Evolutionary conservation across 2,329 filamentous ascomycete genomes (phyloP).

Genomic region (Colletotrichum tanaceti): DNA sequence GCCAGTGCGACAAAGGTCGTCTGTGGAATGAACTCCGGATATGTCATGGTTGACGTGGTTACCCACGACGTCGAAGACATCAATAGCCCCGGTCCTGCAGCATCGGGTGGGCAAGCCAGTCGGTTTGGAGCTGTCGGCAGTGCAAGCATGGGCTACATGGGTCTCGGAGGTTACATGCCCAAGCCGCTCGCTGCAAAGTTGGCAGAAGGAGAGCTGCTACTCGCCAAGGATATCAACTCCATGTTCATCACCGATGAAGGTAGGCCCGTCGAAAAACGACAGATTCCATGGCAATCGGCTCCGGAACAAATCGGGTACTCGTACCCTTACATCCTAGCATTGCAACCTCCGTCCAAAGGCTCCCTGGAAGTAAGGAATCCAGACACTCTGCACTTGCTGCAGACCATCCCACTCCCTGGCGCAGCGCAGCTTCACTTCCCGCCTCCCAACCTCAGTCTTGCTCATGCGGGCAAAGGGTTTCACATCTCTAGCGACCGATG

Average conservation of each 20-base stretch:
- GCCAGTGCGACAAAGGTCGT: conserved; percentile 87
- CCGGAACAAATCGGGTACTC: conserved; percentile 95
- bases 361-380: conserved; percentile 92
- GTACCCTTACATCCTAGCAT: conserved; percentile 91
- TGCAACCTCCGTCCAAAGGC: conserved; percentile 86
- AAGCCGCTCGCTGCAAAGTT: conserved; percentile 88
- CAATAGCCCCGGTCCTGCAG: conserved; percentile 77
- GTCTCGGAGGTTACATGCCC: conserved; percentile 89
- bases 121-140: conserved; percentile 86
- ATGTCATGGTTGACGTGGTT: conserved; percentile 87
- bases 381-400: conserved; percentile 87
- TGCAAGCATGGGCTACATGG: conserved; percentile 96
- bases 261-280: conserved; percentile 82
- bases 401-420: conserved; percentile 83
- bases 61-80: conserved; percentile 82
- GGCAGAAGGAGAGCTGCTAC: conserved; percentile 82
- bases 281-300: conserved; percentile 91
- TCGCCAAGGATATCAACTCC: conserved; percentile 98
- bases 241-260: conserved; percentile 89
- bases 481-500: conserved; percentile 90
- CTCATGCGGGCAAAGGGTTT: conserved; percentile 95
- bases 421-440: conserved; percentile 90
- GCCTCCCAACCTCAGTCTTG: conserved; percentile 91
- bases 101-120: conserved; percentile 70
- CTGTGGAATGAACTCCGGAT: conserved; percentile 90